phyloP scores from a whole-genome alignment of 2,329 filamentous ascomycete genomes.

The Colletotrichum spinosum region DNA sequence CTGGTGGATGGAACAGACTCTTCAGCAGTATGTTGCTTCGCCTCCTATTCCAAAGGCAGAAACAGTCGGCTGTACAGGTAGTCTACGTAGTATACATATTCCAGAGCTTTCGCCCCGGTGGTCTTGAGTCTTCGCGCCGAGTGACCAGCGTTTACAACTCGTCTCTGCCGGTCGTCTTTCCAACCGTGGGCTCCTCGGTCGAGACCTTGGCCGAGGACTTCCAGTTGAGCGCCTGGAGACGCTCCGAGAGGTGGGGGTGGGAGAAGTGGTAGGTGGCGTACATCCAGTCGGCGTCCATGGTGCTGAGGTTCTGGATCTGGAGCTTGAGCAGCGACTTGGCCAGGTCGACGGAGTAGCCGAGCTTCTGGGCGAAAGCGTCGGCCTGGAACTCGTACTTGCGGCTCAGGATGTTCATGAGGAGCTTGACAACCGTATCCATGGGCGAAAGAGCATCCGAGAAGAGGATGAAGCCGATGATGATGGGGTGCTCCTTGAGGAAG shows the following conservation, averaged over 20 bases:
- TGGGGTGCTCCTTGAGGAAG: slow-evolving; percentile 84
- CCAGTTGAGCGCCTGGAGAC: slow-evolving; percentile 92
- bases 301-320: slow-evolving; percentile 97
- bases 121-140: neutral
- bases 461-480: slow-evolving; percentile 96
- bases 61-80: too few relatives aligned
- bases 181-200: slow-evolving; percentile 58
- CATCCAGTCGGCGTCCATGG: slow-evolving; percentile 99
- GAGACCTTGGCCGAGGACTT: slow-evolving; percentile 67
- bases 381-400: slow-evolving; percentile 97
- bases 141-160: slow-evolving; percentile 67
- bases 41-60: too few relatives aligned
- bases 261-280: slow-evolving; percentile 99
- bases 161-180: slow-evolving; percentile 81
- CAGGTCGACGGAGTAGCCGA: slow-evolving; percentile 87
- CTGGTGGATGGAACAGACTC: neutral
- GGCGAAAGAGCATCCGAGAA: slow-evolving; percentile 97
- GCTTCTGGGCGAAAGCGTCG: slow-evolving; percentile 85
- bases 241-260: slow-evolving; percentile 94
- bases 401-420: slow-evolving; percentile 95
- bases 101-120: too few relatives aligned
- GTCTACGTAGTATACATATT: too few relatives aligned
- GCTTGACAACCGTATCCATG: slow-evolving; percentile 93
- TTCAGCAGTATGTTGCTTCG: neutral
- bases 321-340: slow-evolving; percentile 93